Conservation (phyloP, 1,139 yeast species). For the Geotrichum klebahnii region DNA sequence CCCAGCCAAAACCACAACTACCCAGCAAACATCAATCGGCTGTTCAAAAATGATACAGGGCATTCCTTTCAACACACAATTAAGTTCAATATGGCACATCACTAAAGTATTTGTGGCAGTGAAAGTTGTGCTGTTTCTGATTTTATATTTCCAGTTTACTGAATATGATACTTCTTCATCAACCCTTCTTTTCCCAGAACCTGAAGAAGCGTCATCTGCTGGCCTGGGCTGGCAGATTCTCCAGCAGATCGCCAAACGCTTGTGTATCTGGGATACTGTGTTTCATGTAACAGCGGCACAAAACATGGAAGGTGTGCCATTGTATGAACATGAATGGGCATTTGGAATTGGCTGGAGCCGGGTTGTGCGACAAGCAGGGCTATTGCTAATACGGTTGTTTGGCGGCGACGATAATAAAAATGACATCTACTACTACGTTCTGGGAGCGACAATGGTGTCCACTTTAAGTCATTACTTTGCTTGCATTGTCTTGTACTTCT, state of each 20-base stretch:
- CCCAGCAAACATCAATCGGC: too few species aligned
- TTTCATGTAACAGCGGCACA: constrained; percentile 60
- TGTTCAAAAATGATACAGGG: too few species aligned
- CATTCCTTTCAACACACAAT: neutral
- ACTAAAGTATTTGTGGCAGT: constrained; percentile 34
- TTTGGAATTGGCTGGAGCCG: constrained; percentile 78
- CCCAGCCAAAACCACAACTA: too few species aligned
- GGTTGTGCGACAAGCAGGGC: constrained; percentile 39
- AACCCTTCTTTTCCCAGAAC: constrained; percentile 31
- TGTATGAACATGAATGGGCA: constrained; percentile 85
- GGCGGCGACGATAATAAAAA: constrained; percentile 23
- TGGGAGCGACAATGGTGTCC: constrained; percentile 47
- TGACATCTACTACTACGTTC: constrained; percentile 46
- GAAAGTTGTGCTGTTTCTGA: constrained; percentile 41
- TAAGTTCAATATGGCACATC: constrained; percentile 11
- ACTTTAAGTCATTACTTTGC: constrained; percentile 54
- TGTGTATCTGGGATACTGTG: constrained; percentile 82
- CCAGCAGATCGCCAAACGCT: constrained; percentile 46
- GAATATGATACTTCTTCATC: constrained; percentile 52
- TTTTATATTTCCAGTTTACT: constrained; percentile 43
- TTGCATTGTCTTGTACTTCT: constrained; percentile 48
- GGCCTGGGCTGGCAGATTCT: constrained; percentile 21
- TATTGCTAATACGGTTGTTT: constrained; percentile 13
- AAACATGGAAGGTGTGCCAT: constrained; percentile 37
- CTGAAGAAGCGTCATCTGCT: constrained; percentile 11